Evolutionary conservation across 495 filamentous ascomycete species (phyloP), one percentile per base, ranked within the genome.

Genomic region (Penicillium antarcticum): DNA sequence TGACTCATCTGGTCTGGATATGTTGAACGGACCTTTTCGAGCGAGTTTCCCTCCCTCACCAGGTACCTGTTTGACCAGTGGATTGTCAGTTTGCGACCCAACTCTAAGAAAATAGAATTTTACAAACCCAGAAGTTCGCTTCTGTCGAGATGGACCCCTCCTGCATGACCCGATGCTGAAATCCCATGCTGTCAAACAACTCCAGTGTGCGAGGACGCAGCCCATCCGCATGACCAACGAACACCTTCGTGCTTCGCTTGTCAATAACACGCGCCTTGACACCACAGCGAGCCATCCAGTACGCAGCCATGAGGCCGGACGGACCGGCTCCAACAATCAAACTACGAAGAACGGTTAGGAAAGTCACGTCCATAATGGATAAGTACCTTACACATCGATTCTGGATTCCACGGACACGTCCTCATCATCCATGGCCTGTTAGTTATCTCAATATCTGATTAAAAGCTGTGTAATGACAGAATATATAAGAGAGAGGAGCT

Each of bases 271-370:
- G 72, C 5, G 80, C 64, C n/a, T 76, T 63, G 45, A 87, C 71
- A 4, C 81, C 82, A 52, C 70, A 82, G 37, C 75, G 75, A 11
- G 84, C 75, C 63, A 87, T 76, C 78, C 83, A 87, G 36, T 76
- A 71, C 1, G 85, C 82, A 21, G 77, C 75, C 77, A 85, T 85
- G 8, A 87, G 71, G 40, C 78, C 83, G 0, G 83, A 77, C 0
- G 85, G 84, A n/a, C 84, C 84, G n/a, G 84, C 83, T 8, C 85
- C 85, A 18, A 87, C 65, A 26, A 87, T 81, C 43, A 88, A 66
- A 17, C 52, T 68, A 38, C 9, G 3, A 34, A 29, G 26, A 29
- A 8, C 26, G 7, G 26, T 29, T 10, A 29, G 26, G 2, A 1
- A 6, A 29, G 31, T 5, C 12, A 0, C 12, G 2, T 14, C 26